Conservation (phyloP, 352 stramenopile species). For the Phytophthora foliorum region DNA sequence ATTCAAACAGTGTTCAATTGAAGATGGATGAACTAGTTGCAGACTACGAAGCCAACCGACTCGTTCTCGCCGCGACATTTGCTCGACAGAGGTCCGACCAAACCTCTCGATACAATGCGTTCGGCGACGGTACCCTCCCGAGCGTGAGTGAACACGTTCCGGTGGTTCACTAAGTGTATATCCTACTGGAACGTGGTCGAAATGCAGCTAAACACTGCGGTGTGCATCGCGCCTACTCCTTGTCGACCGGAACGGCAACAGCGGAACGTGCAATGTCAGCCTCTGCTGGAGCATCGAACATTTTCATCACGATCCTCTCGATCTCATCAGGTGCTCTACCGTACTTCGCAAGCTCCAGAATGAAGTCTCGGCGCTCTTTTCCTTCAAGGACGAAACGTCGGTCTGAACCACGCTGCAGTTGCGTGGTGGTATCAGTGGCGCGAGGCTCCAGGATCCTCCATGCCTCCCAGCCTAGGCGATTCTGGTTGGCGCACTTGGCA, state of each 20-base stretch:
- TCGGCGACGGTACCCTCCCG: slow-evolving; percentile 2
- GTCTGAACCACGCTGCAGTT: not conserved
- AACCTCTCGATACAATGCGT: not conserved
- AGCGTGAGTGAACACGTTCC: slow-evolving; percentile 21
- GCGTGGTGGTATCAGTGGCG: not conserved
- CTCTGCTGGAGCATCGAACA: not conserved
- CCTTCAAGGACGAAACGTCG: not conserved
- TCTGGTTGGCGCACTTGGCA: slow-evolving; percentile 9
- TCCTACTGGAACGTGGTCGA: not conserved
- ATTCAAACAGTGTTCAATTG: slow-evolving; percentile 21
- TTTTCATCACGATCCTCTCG: slow-evolving; percentile 4
- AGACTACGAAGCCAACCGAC: slow-evolving; percentile 49
- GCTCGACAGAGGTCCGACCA: not conserved
- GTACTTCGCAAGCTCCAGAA: slow-evolving; percentile 10
- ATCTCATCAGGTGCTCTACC: slow-evolving; percentile 4
- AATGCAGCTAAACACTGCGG: not conserved
- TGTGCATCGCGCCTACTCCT: not conserved
- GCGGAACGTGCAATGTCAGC: not conserved
- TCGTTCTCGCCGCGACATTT: slow-evolving; percentile 27
- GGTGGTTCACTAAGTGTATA: slow-evolving; percentile 9
- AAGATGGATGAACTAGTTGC: slow-evolving; percentile 34
- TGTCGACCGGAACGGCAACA: not conserved
- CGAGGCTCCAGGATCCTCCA: slow-evolving; percentile 21
- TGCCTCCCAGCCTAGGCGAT: not conserved
- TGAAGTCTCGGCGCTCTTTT: slow-evolving; percentile 2